Conservation (phyloP, 163 green algal genomes). For the Scenedesmus sp. region DNA sequence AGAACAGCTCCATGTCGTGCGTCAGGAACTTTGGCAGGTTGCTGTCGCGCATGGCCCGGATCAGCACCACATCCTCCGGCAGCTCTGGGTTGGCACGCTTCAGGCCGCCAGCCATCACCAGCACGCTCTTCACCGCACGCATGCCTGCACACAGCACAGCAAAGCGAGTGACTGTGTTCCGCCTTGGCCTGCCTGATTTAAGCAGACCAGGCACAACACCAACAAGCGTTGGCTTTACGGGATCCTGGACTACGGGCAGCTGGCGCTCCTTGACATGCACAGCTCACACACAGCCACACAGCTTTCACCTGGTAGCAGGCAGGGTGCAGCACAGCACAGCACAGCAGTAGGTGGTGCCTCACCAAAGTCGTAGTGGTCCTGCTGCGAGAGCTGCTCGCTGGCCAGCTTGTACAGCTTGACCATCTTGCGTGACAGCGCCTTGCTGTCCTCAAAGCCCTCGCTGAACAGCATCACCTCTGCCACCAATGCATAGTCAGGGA, state of each 20-base stretch:
- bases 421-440: constrained; percentile 86
- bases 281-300: neutral
- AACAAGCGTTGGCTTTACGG: no score
- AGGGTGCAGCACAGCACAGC: neutral
- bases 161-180: neutral
- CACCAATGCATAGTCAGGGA: constrained; percentile 88
- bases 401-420: constrained; percentile 93
- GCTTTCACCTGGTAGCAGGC: neutral
- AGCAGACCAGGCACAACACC: no score
- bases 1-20: constrained; percentile 87
- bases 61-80: constrained; percentile 76
- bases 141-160: constrained; percentile 64
- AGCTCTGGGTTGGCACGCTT: constrained; percentile 83
- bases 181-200: neutral
- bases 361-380: constrained; percentile 88
- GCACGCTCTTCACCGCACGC: constrained; percentile 89
- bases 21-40: constrained; percentile 93
- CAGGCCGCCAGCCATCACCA: constrained; percentile 87
- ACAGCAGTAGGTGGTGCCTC: neutral
- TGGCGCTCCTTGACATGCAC: neutral
- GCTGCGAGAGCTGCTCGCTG: constrained; percentile 87
- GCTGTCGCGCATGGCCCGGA: constrained; percentile 86
- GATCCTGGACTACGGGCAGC: no score
- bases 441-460: constrained; percentile 88
- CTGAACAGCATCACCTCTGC: constrained; percentile 88